phyloP scores from a whole-genome alignment of 148 eudicot genomes.

The Rhododendron ferrugineum region DNA sequence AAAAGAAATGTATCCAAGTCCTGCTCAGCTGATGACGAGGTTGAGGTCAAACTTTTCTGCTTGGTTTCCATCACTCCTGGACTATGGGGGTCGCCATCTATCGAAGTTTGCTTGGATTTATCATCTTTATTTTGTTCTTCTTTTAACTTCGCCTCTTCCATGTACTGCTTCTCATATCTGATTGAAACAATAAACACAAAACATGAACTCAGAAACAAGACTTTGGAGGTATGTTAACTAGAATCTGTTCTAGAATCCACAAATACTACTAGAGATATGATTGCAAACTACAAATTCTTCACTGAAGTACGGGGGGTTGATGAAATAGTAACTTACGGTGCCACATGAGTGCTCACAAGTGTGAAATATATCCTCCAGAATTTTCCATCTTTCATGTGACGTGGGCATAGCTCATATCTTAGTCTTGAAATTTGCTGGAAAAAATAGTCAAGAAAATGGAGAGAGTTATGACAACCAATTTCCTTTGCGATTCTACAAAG shows the following conservation, averaged over 20 bases:
- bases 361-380: conserved; percentile 72
- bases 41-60: conserved; percentile 33
- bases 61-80: conserved; percentile 25
- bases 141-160: conserved; percentile 40
- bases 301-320: neutral
- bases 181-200: conserved; percentile 1
- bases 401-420: conserved; percentile 64
- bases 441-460: neutral
- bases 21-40: conserved; percentile 55
- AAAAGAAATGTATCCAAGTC: conserved; percentile 67
- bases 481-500: neutral
- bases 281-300: neutral
- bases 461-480: neutral
- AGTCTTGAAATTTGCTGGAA: conserved; percentile 64
- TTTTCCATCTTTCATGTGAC: conserved; percentile 58
- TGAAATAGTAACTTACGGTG: conserved; percentile 40
- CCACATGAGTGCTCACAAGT: conserved; percentile 58
- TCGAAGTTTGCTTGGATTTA: conserved; percentile 25
- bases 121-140: conserved; percentile 44
- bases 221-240: neutral
- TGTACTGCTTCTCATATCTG: conserved; percentile 54
- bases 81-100: conserved; percentile 19
- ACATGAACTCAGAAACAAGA: neutral
- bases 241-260: neutral
- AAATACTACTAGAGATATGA: neutral